phyloP scores from a whole-genome alignment of 805 yeast species.

The Cyberlindnera japonica region DNA sequence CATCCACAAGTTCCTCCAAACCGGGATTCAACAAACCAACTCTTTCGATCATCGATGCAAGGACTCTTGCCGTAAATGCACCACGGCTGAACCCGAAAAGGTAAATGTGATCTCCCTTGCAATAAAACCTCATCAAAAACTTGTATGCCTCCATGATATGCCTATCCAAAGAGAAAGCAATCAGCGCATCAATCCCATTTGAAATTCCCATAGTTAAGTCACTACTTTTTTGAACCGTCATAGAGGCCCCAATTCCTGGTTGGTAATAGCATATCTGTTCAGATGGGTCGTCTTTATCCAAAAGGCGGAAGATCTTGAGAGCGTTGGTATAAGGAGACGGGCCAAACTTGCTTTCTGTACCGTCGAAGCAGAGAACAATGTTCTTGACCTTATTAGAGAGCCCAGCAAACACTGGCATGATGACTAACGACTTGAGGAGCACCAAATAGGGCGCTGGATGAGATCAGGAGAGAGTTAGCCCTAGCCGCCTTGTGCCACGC shows the following conservation, averaged over 20 bases:
- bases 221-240: constrained; percentile 36
- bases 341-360: constrained; percentile 58
- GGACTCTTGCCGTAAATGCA: constrained; percentile 59
- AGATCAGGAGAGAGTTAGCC: background rate
- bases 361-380: constrained; percentile 58
- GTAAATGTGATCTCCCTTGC: constrained; percentile 47
- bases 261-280: constrained; percentile 59
- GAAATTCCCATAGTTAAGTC: constrained; percentile 19
- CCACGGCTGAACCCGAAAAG: constrained; percentile 65
- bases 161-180: constrained; percentile 51
- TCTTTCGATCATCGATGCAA: constrained; percentile 61
- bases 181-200: constrained; percentile 38
- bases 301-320: constrained; percentile 46
- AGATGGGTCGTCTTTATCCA: constrained; percentile 40
- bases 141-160: constrained; percentile 58
- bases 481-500: constrained; percentile 1
- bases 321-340: constrained; percentile 52
- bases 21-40: constrained; percentile 59
- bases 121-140: constrained; percentile 47
- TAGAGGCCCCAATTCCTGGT: constrained; percentile 61
- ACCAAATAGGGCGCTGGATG: no score
- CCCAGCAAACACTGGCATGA: background rate
- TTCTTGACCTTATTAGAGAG: constrained; percentile 30
- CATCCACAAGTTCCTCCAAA: constrained; percentile 48
- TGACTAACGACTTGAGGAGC: background rate